Base-by-base conservation (phyloP, 352 stramenopile species). In the Phytopythium montanum region DNA sequence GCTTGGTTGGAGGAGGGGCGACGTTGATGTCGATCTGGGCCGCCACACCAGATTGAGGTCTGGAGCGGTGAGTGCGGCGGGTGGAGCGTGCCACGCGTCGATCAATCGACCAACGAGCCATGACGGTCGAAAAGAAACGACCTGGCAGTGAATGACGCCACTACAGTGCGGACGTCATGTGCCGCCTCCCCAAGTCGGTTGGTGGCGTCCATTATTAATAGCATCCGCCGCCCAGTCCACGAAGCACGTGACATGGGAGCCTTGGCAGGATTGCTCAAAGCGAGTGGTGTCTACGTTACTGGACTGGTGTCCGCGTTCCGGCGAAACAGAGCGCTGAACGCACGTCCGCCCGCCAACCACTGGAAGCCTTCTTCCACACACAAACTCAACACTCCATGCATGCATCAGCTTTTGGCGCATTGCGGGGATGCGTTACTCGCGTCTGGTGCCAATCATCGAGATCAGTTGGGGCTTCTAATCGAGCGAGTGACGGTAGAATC, bases 111-210 rank as follows among this genome's bases (percentile, higher is more conserved):
- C 12, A 50, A 50, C 44, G 44, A 23, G 23, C 44, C 23, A n/a
- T n/a, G n/a, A n/a, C 19, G 39, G 39, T 25, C 39, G 39, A 49
- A 49, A 49, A 49, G 42, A 49, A 49, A 49, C 42, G 42, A 44
- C 5, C 38, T 19, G 10, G 36, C 36, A 42, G 36, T 42, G 31
- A 4, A 9, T 34, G 29, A 34, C 29, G 29, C 31, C 7, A 6
- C 31, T 36, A 13, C 7, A 6, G 31, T 6, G n/a, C n/a, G n/a
- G n/a, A 36, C 31, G 31, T 36, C 31, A 36, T 36, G 31, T 36
- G 31, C 31, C n/a, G n/a, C n/a, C n/a, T n/a, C n/a, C n/a, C n/a
- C 31, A 6, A 36, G 31, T 10, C 31, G 12, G 12, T 1, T 36
- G 31, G 31, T 13, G 31, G 31, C 31, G 31, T 36, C 31, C 31